Percentiles rank a stretch among this genome's conserved stretches.
Conservation (phyloP, 495 filamentous ascomycete species). For the Daldinia grandis region DNA sequence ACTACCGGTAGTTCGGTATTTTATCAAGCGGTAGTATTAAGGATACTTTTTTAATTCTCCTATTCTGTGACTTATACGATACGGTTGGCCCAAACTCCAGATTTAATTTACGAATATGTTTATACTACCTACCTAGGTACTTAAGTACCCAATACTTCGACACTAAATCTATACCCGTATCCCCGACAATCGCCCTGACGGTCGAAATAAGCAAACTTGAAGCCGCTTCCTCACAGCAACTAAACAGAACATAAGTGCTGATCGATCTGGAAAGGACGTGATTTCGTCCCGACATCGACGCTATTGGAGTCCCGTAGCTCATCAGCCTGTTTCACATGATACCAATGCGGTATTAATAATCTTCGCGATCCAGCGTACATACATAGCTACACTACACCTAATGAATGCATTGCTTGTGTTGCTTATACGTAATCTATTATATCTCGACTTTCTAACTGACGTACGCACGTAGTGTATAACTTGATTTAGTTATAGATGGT, state of each 20-base stretch:
- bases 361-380: background rate
- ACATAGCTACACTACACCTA: no score
- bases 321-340: background rate
- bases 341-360: background rate
- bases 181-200: background rate
- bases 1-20: no score
- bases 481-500: no score
- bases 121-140: no score
- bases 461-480: background rate
- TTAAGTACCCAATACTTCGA: no score
- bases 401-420: no score
- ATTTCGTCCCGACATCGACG: constrained; percentile 31
- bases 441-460: background rate
- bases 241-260: background rate
- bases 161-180: background rate
- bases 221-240: constrained; percentile 8
- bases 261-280: constrained; percentile 15
- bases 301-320: constrained; percentile 2
- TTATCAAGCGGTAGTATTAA: no score
- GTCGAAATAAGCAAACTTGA: constrained; percentile 13
- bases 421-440: background rate
- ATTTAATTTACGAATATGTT: no score
- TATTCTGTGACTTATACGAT: no score
- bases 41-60: no score
- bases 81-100: no score